These are phyloP conservation scores for Hyaloperonospora arabidopsidis DNA, from an alignment of 352 stramenopile species.

Conservation along the genomic window DNA sequence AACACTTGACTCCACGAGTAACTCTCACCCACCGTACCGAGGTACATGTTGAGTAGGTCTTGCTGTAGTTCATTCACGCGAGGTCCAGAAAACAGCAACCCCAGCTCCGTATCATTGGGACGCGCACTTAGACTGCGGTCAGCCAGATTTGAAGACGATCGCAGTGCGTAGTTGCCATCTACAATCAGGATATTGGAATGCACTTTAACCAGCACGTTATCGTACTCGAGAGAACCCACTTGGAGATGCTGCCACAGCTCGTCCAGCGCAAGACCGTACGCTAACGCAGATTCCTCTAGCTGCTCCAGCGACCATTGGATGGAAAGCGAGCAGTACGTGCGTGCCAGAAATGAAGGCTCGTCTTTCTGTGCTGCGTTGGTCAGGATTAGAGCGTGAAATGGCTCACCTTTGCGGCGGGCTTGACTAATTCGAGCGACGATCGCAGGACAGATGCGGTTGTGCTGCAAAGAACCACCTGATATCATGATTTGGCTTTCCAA, in stretches of 20 bases:
- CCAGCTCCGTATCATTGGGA: slow-evolving; percentile 65
- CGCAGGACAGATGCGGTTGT: slow-evolving; percentile 65
- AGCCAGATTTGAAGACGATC: slow-evolving; percentile 68
- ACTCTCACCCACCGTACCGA: slow-evolving; percentile 24
- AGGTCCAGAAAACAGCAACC: slow-evolving; percentile 44
- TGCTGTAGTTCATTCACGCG: slow-evolving; percentile 45
- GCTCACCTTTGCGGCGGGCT: slow-evolving; percentile 26
- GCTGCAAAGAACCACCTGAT: slow-evolving; percentile 55
- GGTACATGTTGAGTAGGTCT: slow-evolving; percentile 64
- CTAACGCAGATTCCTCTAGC: slow-evolving; percentile 42
- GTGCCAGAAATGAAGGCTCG: slow-evolving; percentile 61
- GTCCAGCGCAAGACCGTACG: slow-evolving; percentile 33
- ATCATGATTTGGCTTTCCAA: slow-evolving; percentile 82
- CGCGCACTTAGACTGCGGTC: slow-evolving; percentile 64
- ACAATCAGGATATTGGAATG: slow-evolving; percentile 78
- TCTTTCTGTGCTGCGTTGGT: slow-evolving; percentile 74
- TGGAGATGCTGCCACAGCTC: slow-evolving; percentile 40
- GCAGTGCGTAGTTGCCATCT: slow-evolving; percentile 58
- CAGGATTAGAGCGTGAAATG: slow-evolving; percentile 57
- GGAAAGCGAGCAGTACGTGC: slow-evolving; percentile 69
- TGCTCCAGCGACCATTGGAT: slow-evolving; percentile 75
- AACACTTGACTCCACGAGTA: slow-evolving; percentile 30
- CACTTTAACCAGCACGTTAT: slow-evolving; percentile 57
- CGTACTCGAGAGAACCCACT: slow-evolving; percentile 39
- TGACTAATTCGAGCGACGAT: slow-evolving; percentile 46